A percentile compares a stretch with the other conserved stretches of the same genome.
Evolutionary conservation across 768 basidiomycete species (phyloP).

Genomic region (Wakefieldia striispora): DNA sequence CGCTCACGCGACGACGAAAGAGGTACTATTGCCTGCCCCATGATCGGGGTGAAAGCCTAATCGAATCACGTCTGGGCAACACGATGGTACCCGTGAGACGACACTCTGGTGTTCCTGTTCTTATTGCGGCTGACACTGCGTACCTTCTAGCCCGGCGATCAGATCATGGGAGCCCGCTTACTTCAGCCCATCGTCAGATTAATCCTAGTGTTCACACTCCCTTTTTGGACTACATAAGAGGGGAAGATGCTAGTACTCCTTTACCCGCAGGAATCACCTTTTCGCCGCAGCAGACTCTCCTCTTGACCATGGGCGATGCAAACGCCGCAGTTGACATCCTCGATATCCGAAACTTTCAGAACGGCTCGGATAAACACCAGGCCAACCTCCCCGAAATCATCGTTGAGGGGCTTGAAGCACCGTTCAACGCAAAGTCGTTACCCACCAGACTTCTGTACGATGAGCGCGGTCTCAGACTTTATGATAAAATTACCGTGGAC

Average conservation of each 20-base stretch:
- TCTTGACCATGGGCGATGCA: constrained; percentile 20
- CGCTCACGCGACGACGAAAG: too few species aligned
- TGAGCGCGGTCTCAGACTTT: constrained; percentile 79
- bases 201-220: too few species aligned
- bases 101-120: too few species aligned
- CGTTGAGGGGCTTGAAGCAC: constrained; percentile 52
- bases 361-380: background rate
- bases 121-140: background rate
- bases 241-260: background rate
- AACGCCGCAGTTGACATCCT: constrained; percentile 17
- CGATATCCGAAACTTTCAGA: constrained; percentile 20
- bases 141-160: background rate
- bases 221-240: background rate
- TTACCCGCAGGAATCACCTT: background rate
- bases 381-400: constrained; percentile 47
- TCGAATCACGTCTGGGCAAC: too few species aligned
- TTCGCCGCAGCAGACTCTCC: background rate
- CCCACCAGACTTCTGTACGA: constrained; percentile 88
- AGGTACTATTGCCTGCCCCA: too few species aligned
- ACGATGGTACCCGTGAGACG: too few species aligned
- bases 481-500: constrained; percentile 80
- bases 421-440: constrained; percentile 55
- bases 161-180: constrained; percentile 9
- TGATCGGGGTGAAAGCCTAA: too few species aligned
- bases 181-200: constrained; percentile 7